Evolutionary conservation across 139 green algal genomes (phyloP), one percentile per base, ranked within the genome.

Genomic region (Penium margaritaceum): DNA sequence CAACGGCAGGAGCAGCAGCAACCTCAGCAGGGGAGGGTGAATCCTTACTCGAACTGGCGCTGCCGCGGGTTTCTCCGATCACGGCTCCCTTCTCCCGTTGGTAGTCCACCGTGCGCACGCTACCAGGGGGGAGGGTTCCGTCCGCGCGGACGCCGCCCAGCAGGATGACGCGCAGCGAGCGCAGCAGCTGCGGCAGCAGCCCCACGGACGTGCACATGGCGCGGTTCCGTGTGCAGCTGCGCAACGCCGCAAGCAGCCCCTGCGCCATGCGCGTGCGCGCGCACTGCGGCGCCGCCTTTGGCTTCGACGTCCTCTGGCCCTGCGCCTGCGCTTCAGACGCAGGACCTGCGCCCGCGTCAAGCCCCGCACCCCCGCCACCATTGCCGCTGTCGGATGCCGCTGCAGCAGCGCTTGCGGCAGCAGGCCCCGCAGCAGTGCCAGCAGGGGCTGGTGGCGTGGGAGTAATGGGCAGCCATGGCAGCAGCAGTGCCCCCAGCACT

Each of bases 201-300:
- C 70, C 54, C 17, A 55, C 54, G 6, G n/a, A 30, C 27, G 55
- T 14, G 27, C 70, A 77, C 54, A 70, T 70, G 57, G 55, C 70
- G 21, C 70, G 70, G 61, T 77, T 77, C 14, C 55, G 38, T 15
- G 32, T 71, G 61, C 70, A 77, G 53, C 55, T 35, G 5, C 27
- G 21, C 30, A 77, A 55, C 7, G 46, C 55, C n/a, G 21, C 61
- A 15, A 33, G 55, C 34, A 77, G 61, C 17, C 24, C 70, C 1
- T n/a, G 21, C 17, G 55, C 70, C 21, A 77, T 2, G 21, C 24
- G 30, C 2, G 55, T 70, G 43, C 70, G 43, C 5, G 34, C 29
- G 34, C 29, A 9, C 33, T 37, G 32, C 44, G 0, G 12, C 33
- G 14, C 30, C 29, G 29, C 33, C n/a, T n/a, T 5, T 21, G 12